Evolutionary conservation across 495 filamentous ascomycete species (phyloP), one percentile per base, ranked within the genome.

Genomic region (Oleoguttula mirabilis): DNA sequence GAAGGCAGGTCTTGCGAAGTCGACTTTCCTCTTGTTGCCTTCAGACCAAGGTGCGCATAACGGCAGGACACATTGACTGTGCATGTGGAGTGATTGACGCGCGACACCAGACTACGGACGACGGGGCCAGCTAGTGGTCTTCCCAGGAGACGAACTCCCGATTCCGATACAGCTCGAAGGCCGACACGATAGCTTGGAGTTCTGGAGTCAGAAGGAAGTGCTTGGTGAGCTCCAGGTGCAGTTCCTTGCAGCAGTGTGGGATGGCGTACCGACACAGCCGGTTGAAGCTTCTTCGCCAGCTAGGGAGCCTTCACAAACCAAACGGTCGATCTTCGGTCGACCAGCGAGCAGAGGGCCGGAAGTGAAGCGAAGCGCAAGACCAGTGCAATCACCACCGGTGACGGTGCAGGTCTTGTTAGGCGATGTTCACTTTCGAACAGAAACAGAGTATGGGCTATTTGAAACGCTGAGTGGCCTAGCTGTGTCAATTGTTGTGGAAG

Each of bases 141-240:
- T 32, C 22, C 8, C 21, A 3, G 46, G 35, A 2, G 41, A 40
- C 21, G 47, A 45, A 10, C 16, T 22, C 4, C 47, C 47, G 15
- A 33, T 45, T n/a, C 12, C 45, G 15, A 32, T 50, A n/a, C 47
- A 45, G 25, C 25, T 50, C 8, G 47, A 45, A 20, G 31, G 41
- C 16, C 33, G 7, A 3, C 21, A 35, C 2, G 41, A 45, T 27
- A 44, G 14, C 10, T 11, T 36, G 12, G 41, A 50, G 30, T 50
- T 50, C 32, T 50, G 47, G 47, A 35, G 12, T 7, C 47, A 50
- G 28, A 12, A 32, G 7, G 47, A 45, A 32, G 47, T 41, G 2
- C 20, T 39, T 1, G 41, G 32, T 15, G n/a, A 20, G 32, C 34
- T 50, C 21, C 47, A 21, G n/a, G 21, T n/a, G n/a, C 41, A 50